Percentiles rank a stretch among this genome's conserved stretches.
These are phyloP conservation scores for Pythium dissotocum DNA, from an alignment of 352 stramenopile species.

Conservation along the genomic window DNA sequence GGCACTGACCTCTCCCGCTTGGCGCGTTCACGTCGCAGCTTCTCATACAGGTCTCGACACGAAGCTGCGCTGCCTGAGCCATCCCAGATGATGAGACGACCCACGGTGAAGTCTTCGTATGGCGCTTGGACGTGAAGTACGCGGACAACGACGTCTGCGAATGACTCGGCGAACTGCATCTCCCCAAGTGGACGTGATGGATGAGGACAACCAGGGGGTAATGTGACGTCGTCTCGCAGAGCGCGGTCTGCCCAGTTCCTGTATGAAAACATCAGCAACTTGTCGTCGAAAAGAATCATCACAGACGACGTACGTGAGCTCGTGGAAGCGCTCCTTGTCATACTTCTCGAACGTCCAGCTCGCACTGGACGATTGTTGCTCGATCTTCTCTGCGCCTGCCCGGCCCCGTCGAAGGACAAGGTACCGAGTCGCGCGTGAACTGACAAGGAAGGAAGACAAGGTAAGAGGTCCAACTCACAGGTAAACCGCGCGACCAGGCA, in stretches of 20 bases:
- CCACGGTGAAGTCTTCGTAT: slow-evolving; percentile 29
- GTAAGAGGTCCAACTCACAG: background rate
- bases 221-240: slow-evolving; percentile 44
- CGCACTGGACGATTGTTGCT: slow-evolving; percentile 50
- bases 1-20: slow-evolving; percentile 13
- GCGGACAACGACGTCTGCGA: slow-evolving; percentile 65
- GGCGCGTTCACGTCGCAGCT: slow-evolving; percentile 18
- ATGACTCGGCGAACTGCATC: slow-evolving; percentile 44
- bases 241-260: slow-evolving; percentile 51
- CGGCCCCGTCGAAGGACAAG: slow-evolving; percentile 50
- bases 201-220: slow-evolving; percentile 50
- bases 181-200: slow-evolving; percentile 44
- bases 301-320: slow-evolving; percentile 27
- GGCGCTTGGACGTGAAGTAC: slow-evolving; percentile 42
- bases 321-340: slow-evolving; percentile 42
- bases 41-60: slow-evolving; percentile 28
- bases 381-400: slow-evolving; percentile 26
- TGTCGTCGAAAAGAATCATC: background rate
- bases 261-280: background rate
- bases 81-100: slow-evolving; percentile 67
- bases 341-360: slow-evolving; percentile 65
- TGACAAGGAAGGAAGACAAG: slow-evolving; percentile 13
- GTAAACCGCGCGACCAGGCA: background rate
- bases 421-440: slow-evolving; percentile 47
- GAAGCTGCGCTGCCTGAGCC: slow-evolving; percentile 44